Evolutionary conservation across 2,329 filamentous ascomycete species (phyloP).

Genomic region (Cladosporium sp.): DNA sequence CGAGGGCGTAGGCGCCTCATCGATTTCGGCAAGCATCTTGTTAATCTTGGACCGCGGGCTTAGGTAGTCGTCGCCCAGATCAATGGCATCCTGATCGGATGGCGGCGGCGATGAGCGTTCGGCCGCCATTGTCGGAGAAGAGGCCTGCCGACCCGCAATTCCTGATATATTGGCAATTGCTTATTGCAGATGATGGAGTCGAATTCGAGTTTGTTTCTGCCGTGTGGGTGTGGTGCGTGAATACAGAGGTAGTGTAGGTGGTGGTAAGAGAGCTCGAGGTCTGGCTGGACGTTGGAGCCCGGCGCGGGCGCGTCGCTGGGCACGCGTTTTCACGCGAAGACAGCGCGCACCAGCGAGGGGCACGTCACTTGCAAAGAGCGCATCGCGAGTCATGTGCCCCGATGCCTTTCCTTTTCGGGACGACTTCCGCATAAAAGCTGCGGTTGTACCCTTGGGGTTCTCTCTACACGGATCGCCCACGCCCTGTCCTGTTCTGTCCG

Average conservation of each 20-base stretch:
- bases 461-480: no score
- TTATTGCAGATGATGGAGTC: no score
- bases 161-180: no score
- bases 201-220: not conserved
- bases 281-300: no score
- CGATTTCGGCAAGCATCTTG: constrained; percentile 22
- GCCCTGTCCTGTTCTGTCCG: no score
- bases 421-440: not conserved
- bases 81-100: constrained; percentile 7
- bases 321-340: no score
- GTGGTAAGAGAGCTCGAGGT: not conserved
- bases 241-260: not conserved
- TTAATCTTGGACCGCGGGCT: constrained; percentile 20
- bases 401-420: not conserved
- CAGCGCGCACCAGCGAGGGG: no score
- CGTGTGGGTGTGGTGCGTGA: not conserved
- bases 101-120: constrained; percentile 10
- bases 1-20: constrained; percentile 19
- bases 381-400: no score
- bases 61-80: constrained; percentile 10
- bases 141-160: no score
- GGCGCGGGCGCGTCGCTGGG: no score
- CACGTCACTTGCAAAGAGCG: no score
- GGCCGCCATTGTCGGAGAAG: constrained; percentile 1
- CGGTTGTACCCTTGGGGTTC: no score